These are phyloP conservation scores for Trichodelitschia bisporula DNA, from an alignment of 495 filamentous ascomycete genomes.

Conservation along the genomic window DNA sequence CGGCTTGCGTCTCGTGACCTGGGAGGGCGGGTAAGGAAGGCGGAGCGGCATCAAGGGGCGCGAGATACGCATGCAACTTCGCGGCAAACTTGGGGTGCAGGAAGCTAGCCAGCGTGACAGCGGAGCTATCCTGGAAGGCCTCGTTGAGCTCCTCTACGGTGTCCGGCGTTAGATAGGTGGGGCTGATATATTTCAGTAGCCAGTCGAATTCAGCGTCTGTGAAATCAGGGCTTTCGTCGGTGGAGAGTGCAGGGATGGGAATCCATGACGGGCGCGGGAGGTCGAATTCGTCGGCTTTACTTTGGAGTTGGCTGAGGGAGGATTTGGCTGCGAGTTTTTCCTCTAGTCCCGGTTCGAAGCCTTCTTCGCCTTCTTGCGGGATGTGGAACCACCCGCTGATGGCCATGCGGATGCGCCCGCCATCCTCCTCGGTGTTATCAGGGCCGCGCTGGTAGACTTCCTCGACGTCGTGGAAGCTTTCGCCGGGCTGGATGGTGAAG, in stretches of 20 bases:
- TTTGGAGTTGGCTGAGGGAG: conserved; percentile 72
- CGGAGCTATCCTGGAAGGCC: conserved; percentile 59
- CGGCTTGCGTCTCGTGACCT: conserved; percentile 1
- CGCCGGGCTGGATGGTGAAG: conserved; percentile 89
- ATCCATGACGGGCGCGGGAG: conserved; percentile 40
- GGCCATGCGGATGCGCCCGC: conserved; percentile 70
- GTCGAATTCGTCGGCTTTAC: conserved; percentile 72
- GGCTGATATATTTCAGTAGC: conserved; percentile 69
- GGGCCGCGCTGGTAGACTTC: conserved; percentile 60
- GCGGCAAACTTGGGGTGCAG: conserved; percentile 51
- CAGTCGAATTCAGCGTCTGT: conserved; percentile 63
- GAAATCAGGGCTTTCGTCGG: conserved; percentile 33
- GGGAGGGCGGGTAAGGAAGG: too few relatives aligned
- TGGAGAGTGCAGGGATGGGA: conserved; percentile 16
- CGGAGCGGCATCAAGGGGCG: conserved; percentile 30
- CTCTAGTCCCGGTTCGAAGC: conserved; percentile 71
- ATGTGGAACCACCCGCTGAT: conserved; percentile 99
- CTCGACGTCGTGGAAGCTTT: conserved; percentile 97
- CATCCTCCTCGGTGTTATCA: conserved; percentile 31
- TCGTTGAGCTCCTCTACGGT: conserved; percentile 61
- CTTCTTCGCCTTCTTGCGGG: conserved; percentile 85
- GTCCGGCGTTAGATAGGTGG: conserved; percentile 82
- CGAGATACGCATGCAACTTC: conserved; percentile 40
- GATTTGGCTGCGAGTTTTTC: conserved; percentile 69
- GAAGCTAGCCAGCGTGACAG: conserved; percentile 52